A percentile compares a stretch with the other conserved stretches of the same genome.
Evolutionary conservation across 1,139 yeast genomes (phyloP).

Genomic region (Yamadazyma atlantica): DNA sequence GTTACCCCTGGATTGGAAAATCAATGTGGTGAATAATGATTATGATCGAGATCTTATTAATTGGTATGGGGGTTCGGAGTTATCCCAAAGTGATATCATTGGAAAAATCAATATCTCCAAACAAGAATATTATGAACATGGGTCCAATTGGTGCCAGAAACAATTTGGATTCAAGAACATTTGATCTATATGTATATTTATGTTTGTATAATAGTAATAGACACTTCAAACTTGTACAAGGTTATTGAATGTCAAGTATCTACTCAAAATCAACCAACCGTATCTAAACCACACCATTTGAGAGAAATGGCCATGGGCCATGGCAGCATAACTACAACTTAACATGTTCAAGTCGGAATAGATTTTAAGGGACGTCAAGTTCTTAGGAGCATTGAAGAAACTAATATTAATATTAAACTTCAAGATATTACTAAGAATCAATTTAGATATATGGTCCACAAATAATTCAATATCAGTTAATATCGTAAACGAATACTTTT

Average conservation of each 20-base stretch:
- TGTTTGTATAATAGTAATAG: conserved; percentile 2
- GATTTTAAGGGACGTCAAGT: conserved; percentile 34
- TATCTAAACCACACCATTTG: conserved; percentile 97
- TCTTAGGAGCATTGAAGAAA: conserved; percentile 29
- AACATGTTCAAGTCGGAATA: conserved; percentile 59
- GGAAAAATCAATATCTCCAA: conserved; percentile 62
- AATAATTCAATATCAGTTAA: conserved; percentile 47
- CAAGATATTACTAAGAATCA: conserved; percentile 32
- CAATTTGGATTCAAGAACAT: conserved; percentile 65
- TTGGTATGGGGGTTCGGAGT: conserved; percentile 47
- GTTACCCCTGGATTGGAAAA: conserved; percentile 62
- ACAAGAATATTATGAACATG: conserved; percentile 84
- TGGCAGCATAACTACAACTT: conserved; percentile 64
- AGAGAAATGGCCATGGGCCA: conserved; percentile 80
- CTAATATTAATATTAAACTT: conserved; percentile 42
- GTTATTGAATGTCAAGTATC: conserved; percentile 76
- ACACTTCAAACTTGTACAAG: conserved; percentile 32
- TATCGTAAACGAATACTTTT: conserved; percentile 53
- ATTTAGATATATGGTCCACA: conserved; percentile 32
- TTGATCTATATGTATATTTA: conserved; percentile 11
- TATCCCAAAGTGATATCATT: conserved; percentile 54
- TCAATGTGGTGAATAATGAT: conserved; percentile 14
- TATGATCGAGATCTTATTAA: conserved; percentile 27
- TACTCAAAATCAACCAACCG: conserved; percentile 78
- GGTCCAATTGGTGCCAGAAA: conserved; percentile 74